These are phyloP conservation scores for Cystobasidium sp. DNA, from an alignment of 1,284 basidiomycete species.

Conservation along the genomic window DNA sequence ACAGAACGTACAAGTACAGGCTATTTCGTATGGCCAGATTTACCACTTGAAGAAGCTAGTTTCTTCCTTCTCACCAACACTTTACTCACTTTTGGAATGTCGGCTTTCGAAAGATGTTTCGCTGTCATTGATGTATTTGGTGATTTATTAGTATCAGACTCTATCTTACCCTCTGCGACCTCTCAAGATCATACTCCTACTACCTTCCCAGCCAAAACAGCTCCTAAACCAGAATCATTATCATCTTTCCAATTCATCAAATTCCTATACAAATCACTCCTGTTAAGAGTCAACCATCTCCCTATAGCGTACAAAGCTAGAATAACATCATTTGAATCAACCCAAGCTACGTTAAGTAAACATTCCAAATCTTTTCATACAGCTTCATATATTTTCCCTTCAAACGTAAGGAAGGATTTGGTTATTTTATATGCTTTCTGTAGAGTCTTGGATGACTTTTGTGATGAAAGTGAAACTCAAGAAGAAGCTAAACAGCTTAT, in stretches of 20 bases:
- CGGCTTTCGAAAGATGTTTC: conserved; percentile 46
- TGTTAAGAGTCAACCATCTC: conserved; percentile 24
- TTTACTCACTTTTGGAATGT: conserved; percentile 52
- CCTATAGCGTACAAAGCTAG: conserved; percentile 39
- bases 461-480: conserved; percentile 51
- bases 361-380: conserved; percentile 52
- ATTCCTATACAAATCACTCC: conserved; percentile 25
- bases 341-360: conserved; percentile 45
- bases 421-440: conserved; percentile 50
- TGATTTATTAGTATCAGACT: background rate
- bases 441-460: conserved; percentile 55
- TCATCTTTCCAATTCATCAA: conserved; percentile 9
- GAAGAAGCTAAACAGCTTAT: conserved; percentile 47
- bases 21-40: conserved; percentile 4
- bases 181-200: conserved; percentile 18
- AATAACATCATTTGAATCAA: conserved; percentile 44
- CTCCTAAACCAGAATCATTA: background rate
- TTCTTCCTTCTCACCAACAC: conserved; percentile 55
- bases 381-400: conserved; percentile 50
- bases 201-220: conserved; percentile 35
- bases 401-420: conserved; percentile 46
- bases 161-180: conserved; percentile 13
- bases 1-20: conserved; percentile 52
- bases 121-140: conserved; percentile 24
- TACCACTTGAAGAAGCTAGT: conserved; percentile 51